A percentile compares a stretch with the other conserved stretches of the same genome.
Conservation (phyloP, 768 basidiomycete species). For the Pleurotus tuoliensis region DNA sequence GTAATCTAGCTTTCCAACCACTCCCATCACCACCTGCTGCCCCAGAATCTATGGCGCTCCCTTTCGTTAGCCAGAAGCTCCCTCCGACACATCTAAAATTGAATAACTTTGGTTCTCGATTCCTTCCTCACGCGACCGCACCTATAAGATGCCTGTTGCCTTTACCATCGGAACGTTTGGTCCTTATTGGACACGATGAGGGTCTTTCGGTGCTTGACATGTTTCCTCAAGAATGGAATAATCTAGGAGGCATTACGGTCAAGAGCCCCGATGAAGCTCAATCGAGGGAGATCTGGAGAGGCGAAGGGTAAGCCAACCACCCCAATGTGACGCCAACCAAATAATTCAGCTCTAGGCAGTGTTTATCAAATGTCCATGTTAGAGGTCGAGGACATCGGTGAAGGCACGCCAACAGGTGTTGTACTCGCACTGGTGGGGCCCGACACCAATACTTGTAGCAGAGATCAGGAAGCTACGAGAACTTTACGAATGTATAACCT, state of each 20-base stretch:
- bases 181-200: slow-evolving; percentile 79
- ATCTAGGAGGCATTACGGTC: slow-evolving; percentile 38
- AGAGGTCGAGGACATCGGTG: slow-evolving; percentile 57
- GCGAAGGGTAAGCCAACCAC: slow-evolving; percentile 57
- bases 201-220: slow-evolving; percentile 82
- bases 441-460: slow-evolving; percentile 40
- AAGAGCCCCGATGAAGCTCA: slow-evolving; percentile 74
- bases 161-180: slow-evolving; percentile 53
- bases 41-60: slow-evolving; percentile 18
- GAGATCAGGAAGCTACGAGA: slow-evolving; percentile 53
- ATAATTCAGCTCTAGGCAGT: slow-evolving; percentile 28
- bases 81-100: slow-evolving; percentile 62
- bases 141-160: slow-evolving; percentile 78
- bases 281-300: slow-evolving; percentile 65
- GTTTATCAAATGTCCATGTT: slow-evolving; percentile 76
- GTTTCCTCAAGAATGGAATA: slow-evolving; percentile 71
- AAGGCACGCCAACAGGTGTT: slow-evolving; percentile 62
- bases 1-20: slow-evolving; percentile 21
- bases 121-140: slow-evolving; percentile 73
- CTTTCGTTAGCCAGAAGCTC: slow-evolving; percentile 46
- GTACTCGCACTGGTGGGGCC: slow-evolving; percentile 74
- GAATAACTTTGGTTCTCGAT: slow-evolving; percentile 81
- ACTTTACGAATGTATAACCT: slow-evolving; percentile 82
- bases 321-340: background rate
- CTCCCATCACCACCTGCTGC: background rate